A percentile compares a stretch with the other conserved stretches of the same genome.
Evolutionary conservation across 2,329 filamentous ascomycete species (phyloP).

Genomic region (Aspergillus transmontanensis): DNA sequence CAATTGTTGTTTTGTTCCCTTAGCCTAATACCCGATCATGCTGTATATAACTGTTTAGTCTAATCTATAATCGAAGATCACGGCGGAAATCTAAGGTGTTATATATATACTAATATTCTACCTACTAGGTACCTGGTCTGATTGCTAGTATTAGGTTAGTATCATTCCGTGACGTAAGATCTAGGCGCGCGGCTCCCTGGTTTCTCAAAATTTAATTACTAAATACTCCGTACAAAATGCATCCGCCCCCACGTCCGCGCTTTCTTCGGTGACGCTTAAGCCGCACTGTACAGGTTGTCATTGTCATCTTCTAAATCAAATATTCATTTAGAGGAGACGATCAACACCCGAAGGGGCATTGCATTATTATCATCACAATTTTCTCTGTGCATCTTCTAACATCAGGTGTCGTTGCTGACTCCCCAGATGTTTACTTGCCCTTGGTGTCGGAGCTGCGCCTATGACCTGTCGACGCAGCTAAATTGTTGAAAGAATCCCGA

Average conservation of each 20-base stretch:
- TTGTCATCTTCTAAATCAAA: background rate
- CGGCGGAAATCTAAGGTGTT: background rate
- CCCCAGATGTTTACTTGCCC: constrained; percentile 19
- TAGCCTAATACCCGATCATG: constrained; percentile 24
- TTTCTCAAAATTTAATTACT: background rate
- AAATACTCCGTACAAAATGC: background rate
- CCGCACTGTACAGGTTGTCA: background rate
- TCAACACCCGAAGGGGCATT: background rate
- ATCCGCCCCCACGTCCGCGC: background rate
- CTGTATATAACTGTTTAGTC: constrained; percentile 21
- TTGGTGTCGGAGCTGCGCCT: constrained; percentile 16
- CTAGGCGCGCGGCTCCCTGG: background rate
- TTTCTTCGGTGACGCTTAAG: background rate
- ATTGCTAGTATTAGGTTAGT: too few relatives aligned
- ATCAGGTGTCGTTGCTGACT: background rate
- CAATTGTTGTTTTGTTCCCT: constrained; percentile 10
- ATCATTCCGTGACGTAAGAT: constrained; percentile 9
- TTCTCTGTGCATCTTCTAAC: background rate
- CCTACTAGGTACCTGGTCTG: too few relatives aligned
- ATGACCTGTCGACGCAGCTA: constrained; percentile 18
- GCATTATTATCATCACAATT: background rate
- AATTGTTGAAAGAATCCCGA: constrained; percentile 7
- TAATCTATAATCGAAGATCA: constrained; percentile 21
- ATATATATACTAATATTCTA: background rate
- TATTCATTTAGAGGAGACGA: background rate